Evolutionary conservation across 805 yeast species (phyloP), one percentile per base, ranked within the genome.

Genomic region (Wickerhamiella brachini): DNA sequence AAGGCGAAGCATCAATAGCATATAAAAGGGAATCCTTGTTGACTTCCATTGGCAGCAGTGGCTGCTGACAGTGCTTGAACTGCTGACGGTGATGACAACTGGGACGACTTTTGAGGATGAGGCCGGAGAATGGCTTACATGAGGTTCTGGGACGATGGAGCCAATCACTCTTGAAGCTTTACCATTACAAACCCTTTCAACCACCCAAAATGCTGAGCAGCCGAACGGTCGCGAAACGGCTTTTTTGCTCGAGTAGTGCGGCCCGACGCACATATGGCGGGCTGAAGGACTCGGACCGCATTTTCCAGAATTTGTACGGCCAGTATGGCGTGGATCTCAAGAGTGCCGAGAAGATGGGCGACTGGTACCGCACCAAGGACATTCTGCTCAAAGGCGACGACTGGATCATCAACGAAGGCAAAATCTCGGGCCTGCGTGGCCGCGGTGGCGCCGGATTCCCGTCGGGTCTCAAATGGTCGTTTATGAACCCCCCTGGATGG

Each of bases 401-500:
- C 54, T 85, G 95, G 95, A 85, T 85, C 68, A 85, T 86, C 62
- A 87, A 83, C 63, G 90, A 85, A 70, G 80, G 83, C 73, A 85
- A 85, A 66, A 76, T 79, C 61, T 81, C 89, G 21, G 95, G 95
- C 21, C 74, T 85, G 57, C 78, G 95, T 65, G 95, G 95, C 53
- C 79, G 95, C 68, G 95, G 95, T 53, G 95, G 95, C 63, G 95
- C 95, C 45, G 95, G 95, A 17, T 85, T 85, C 75, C 95, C 95
- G 50, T 79, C 88, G 22, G 95, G 95, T 31, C 76, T 85, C 63
- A 85, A 85, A 69, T 85, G 94, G 94, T 83, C 93, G 22, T 85
- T 85, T 65, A 85, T 85, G 95, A 86, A 86, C 70, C 95, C 95
- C 45, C 95, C 95, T 51, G 93, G 93, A 53, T 85, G 95, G 95